Evolutionary conservation across 768 basidiomycete genomes (phyloP), one percentile per base, ranked within the genome.

Genomic region (Lentinula raphanica): DNA sequence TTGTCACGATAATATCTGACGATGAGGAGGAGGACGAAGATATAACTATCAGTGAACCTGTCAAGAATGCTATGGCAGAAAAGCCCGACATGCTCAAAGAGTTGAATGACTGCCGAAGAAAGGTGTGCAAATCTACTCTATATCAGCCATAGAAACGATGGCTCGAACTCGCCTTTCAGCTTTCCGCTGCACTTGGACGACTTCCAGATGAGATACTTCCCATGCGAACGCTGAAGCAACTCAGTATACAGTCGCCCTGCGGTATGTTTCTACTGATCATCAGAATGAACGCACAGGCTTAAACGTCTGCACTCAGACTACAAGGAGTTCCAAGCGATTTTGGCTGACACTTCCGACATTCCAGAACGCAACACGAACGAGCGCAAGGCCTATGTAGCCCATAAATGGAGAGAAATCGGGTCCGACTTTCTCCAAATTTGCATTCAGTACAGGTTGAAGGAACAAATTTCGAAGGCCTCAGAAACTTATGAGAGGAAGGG

Each of bases 241-340:
- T 56, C 7, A 45, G 40, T 23, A 40, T 28, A 45, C 27, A 32
- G 21, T 32, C 19, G 15, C 40, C 36, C 13, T 32, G 36, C 4
- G 51, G 51, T 53, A 28, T 13, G 36, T 32, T 21, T 39, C 13
- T 8, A 12, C n/a, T n/a, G n/a, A n/a, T n/a, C n/a, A n/a, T n/a
- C n/a, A n/a, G n/a, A n/a, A n/a, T n/a, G n/a, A n/a, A n/a, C n/a
- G n/a, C n/a, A n/a, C n/a, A n/a, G n/a, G n/a, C n/a, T n/a, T n/a
- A n/a, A n/a, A n/a, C n/a, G n/a, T n/a, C n/a, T n/a, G 23, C 8
- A 17, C n/a, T 19, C 42, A 56, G 54, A 56, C 21, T 56, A 56
- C 15, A 56, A 29, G 25, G 42, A 3, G 28, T 45, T 28, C 13
- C 36, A 28, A 8, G 19, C 15, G 28, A 46, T 56, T 15, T 17